Conservation (phyloP, 1,139 yeast genomes). For the Geotrichum citri-aurantii region DNA sequence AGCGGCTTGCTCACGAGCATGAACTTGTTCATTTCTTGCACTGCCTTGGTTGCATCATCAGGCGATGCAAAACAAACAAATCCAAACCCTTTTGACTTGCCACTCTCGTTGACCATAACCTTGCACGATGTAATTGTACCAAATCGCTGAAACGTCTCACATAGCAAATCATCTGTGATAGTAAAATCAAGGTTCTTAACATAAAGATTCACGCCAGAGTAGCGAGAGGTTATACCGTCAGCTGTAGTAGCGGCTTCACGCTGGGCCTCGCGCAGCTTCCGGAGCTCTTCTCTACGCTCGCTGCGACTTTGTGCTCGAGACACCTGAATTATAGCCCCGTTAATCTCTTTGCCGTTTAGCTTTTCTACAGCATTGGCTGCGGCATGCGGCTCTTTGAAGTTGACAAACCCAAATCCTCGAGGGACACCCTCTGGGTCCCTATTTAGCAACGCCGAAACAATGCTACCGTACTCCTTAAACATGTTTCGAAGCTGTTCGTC, state of each 20-base stretch:
- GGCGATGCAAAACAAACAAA: constrained; percentile 96
- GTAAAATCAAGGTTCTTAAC: constrained; percentile 93
- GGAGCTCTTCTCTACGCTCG: constrained; percentile 94
- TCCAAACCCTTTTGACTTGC: constrained; percentile 96
- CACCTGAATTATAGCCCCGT: constrained; percentile 82
- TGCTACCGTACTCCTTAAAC: constrained; percentile 67
- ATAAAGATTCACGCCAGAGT: constrained; percentile 96
- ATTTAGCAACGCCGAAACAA: constrained; percentile 80
- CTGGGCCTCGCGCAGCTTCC: constrained; percentile 89
- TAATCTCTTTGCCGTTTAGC: constrained; percentile 78
- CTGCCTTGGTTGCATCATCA: constrained; percentile 98
- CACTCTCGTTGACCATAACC: constrained; percentile 91
- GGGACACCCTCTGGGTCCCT: constrained; percentile 83
- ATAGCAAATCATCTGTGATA: constrained; percentile 82
- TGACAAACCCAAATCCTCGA: constrained; percentile 93
- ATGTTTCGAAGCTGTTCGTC: constrained; percentile 62
- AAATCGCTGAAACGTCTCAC: constrained; percentile 87
- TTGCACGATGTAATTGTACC: constrained; percentile 95
- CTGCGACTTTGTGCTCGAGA: constrained; percentile 99
- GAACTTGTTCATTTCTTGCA: constrained; percentile 95
- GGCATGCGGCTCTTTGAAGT: constrained; percentile 78
- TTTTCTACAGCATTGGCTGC: constrained; percentile 90
- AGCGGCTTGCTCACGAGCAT: background rate
- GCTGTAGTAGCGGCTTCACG: constrained; percentile 61
- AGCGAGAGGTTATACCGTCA: constrained; percentile 71